Conservation (phyloP, 306 rosid genomes). For the Hippophae gyantsensis region DNA sequence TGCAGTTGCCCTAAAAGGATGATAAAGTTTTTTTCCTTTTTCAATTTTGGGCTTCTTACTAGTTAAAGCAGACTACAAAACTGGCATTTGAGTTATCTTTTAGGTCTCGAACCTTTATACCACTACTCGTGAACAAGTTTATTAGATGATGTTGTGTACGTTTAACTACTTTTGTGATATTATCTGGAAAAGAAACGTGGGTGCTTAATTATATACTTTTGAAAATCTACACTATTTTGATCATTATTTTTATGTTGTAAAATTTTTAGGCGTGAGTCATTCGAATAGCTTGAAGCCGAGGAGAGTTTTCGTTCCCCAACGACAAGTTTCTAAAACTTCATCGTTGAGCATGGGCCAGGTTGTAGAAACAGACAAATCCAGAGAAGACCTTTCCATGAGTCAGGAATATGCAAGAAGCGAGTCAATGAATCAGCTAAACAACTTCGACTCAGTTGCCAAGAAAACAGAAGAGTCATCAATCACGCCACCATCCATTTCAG, state of each 20-base stretch:
- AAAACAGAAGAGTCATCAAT: slow-evolving; percentile 36
- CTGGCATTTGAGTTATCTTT: no score
- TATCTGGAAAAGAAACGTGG: no score
- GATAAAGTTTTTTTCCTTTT: no score
- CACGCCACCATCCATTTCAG: slow-evolving; percentile 39
- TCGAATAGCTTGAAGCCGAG: slow-evolving; percentile 51
- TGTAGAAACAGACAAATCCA: slow-evolving; percentile 16
- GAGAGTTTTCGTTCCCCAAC: slow-evolving; percentile 44
- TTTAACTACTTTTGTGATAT: no score
- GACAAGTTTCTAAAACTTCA: slow-evolving; percentile 22
- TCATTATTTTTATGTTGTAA: slow-evolving; percentile 10
- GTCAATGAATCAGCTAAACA: slow-evolving; percentile 25
- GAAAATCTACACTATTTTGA: not conserved
- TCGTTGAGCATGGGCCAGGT: slow-evolving; percentile 16
- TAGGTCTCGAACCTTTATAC: no score
- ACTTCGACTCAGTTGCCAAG: slow-evolving; percentile 16
- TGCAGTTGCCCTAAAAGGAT: not conserved
- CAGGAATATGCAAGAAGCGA: slow-evolving; percentile 27
- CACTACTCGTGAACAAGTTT: no score
- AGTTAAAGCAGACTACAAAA: no score
- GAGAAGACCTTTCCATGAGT: slow-evolving; percentile 18
- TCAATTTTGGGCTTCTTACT: no score
- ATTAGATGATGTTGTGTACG: no score
- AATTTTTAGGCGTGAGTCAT: slow-evolving; percentile 36
- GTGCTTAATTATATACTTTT: not conserved